Percentiles rank a stretch among this genome's conserved stretches.
Conservation (phyloP, 2,329 filamentous ascomycete genomes). For the Cladosporium sp. region DNA sequence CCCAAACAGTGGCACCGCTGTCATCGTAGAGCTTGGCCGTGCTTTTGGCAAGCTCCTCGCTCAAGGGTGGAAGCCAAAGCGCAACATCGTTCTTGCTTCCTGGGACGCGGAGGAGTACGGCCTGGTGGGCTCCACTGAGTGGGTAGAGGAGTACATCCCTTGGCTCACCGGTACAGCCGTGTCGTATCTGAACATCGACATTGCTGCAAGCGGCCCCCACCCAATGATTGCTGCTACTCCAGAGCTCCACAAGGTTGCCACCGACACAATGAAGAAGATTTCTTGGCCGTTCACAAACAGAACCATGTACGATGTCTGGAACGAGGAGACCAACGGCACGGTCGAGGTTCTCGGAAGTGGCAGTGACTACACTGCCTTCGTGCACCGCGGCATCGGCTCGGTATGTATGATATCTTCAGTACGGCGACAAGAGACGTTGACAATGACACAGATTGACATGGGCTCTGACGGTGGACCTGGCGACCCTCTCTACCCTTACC, state of each 20-base stretch:
- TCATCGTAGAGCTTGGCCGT: slow-evolving; percentile 48
- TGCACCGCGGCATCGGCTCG: slow-evolving; percentile 37
- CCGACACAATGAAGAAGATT: slow-evolving; percentile 59
- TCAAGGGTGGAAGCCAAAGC: slow-evolving; percentile 49
- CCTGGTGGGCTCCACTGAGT: slow-evolving; percentile 42
- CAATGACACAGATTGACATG: slow-evolving; percentile 34
- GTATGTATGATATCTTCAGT: background rate
- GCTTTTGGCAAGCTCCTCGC: slow-evolving; percentile 46
- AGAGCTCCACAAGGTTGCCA: slow-evolving; percentile 65
- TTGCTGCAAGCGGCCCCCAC: slow-evolving; percentile 48
- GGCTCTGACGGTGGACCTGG: slow-evolving; percentile 35
- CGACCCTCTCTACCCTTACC: slow-evolving; percentile 44
- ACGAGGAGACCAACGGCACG: slow-evolving; percentile 29
- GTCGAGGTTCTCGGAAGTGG: slow-evolving; percentile 44
- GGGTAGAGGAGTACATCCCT: slow-evolving; percentile 47
- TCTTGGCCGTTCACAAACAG: slow-evolving; percentile 38
- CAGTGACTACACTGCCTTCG: slow-evolving; percentile 45
- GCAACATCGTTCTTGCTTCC: slow-evolving; percentile 44
- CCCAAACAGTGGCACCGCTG: slow-evolving; percentile 48
- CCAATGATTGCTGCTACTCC: slow-evolving; percentile 66
- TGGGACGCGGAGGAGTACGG: slow-evolving; percentile 44
- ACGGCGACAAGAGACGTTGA: background rate
- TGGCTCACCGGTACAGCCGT: slow-evolving; percentile 43
- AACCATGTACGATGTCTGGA: slow-evolving; percentile 46
- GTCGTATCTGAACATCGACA: slow-evolving; percentile 50